Evolutionary conservation across 2,329 filamentous ascomycete genomes (phyloP), one percentile per base, ranked within the genome.

Genomic region (Xylaria polymorpha): DNA sequence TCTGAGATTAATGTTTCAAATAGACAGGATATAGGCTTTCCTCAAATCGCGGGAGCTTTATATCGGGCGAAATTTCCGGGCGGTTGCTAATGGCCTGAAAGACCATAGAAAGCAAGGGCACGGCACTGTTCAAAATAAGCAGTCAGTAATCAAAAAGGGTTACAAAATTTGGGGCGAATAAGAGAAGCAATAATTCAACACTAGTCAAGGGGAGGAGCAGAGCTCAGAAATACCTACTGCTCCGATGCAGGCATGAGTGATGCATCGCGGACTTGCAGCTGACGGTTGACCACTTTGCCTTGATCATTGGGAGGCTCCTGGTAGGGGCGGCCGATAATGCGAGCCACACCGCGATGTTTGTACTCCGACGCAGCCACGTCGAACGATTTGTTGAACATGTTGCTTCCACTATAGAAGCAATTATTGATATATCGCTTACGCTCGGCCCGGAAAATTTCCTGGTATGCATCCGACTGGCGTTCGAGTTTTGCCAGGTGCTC

Each of bases 21-120:
- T 73, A 67, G 10, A 37, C 15, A 56, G 61, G 43, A 55, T 20
- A 60, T 14, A 67, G 44, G 37, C 59, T 62, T n/a, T 64, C 57
- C n/a, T 72, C 44, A 25, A 69, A 74, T 50, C 43, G 71, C 10
- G 74, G 74, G 32, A 75, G 69, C 3, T 66, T 67, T 12, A 66
- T 51, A 29, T 61, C 50, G 0, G 56, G 56, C 8, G 65, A 67
- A 43, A 76, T 60, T 14, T 70, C 71, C 1, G 73, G 72, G 12
- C 66, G 66, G 58, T 68, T 70, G n/a, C 63, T 65, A n/a, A 79
- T 41, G 20, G 73, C 70, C 61, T 75, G 74, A 25, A 82, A 80
- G 3, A 78, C 76, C 80, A 85, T 80, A 58, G 79, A 81, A 10
- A 87, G 62, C 12, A 86, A 77, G 1, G 83, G 82, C 14, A 77